These are phyloP conservation scores for Cryptosporidium xiaoi DNA, from an alignment of 169 alveolate genomes.

Conservation along the genomic window DNA sequence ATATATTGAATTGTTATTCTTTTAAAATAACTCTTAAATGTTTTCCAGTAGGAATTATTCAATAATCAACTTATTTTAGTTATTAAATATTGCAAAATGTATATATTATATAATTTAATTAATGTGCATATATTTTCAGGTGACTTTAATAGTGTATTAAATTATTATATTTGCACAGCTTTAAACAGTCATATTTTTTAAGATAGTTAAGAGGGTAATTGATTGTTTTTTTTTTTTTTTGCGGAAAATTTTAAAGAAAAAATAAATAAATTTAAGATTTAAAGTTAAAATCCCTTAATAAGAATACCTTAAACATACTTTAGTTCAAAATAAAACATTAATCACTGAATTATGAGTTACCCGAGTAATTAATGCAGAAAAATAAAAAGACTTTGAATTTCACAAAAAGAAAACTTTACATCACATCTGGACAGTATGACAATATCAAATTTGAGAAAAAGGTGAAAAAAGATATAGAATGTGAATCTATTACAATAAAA, in stretches of 20 bases:
- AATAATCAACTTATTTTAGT: background rate
- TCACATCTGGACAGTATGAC: constrained; percentile 59
- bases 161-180: background rate
- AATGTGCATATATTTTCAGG: too few relatives aligned
- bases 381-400: background rate
- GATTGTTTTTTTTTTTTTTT: too few relatives aligned
- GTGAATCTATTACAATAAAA: background rate
- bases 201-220: background rate
- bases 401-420: constrained; percentile 44
- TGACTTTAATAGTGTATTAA: background rate
- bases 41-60: background rate
- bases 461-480: background rate
- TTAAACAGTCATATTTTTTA: background rate
- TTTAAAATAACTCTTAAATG: too few relatives aligned
- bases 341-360: background rate
- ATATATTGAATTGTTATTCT: too few relatives aligned
- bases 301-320: too few relatives aligned
- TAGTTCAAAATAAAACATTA: background rate
- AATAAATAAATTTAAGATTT: too few relatives aligned
- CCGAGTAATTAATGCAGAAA: too few relatives aligned
- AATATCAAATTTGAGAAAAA: constrained; percentile 1
- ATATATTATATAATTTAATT: too few relatives aligned
- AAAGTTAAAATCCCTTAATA: too few relatives aligned
- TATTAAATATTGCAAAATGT: too few relatives aligned
- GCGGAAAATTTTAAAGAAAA: too few relatives aligned